Percentiles rank a stretch among this genome's conserved stretches.
These are phyloP conservation scores for Pseudogymnoascus sp. DNA, from an alignment of 2,329 filamentous ascomycete species.

Conservation along the genomic window DNA sequence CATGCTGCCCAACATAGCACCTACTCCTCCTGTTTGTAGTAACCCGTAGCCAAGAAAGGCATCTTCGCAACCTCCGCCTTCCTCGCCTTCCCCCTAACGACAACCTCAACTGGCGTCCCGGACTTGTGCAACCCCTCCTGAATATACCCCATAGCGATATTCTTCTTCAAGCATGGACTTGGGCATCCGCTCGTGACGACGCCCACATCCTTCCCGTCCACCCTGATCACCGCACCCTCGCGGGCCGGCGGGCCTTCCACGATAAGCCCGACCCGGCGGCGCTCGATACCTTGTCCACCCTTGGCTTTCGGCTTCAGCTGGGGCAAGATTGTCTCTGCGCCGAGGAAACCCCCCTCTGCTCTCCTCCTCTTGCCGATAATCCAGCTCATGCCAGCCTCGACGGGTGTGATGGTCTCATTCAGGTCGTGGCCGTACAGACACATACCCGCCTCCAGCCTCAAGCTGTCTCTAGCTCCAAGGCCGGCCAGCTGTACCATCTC, in stretches of 20 bases:
- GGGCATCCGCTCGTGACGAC: constrained; percentile 83
- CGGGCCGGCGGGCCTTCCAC: constrained; percentile 82
- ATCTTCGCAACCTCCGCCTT: constrained; percentile 60
- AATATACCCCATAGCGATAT: constrained; percentile 88
- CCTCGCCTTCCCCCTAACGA: constrained; percentile 57
- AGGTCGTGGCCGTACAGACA: constrained; percentile 99
- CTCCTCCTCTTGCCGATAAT: constrained; percentile 75
- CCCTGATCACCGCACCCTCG: constrained; percentile 74
- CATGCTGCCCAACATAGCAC: neutral
- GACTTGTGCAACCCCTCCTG: constrained; percentile 59
- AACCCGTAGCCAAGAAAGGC: constrained; percentile 62
- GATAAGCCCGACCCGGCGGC: constrained; percentile 71
- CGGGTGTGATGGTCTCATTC: constrained; percentile 65
- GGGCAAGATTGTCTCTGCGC: constrained; percentile 64
- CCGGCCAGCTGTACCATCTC: constrained; percentile 68
- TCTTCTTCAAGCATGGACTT: constrained; percentile 75
- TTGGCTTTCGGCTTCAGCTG: constrained; percentile 69
- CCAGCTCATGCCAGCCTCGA: constrained; percentile 63
- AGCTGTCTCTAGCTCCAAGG: constrained; percentile 80
- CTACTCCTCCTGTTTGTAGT: constrained; percentile 33
- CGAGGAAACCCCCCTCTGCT: constrained; percentile 66
- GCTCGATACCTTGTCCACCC: constrained; percentile 58
- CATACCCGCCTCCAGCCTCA: constrained; percentile 94
- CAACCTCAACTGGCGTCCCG: constrained; percentile 56
- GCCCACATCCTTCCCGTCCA: constrained; percentile 60